Evolutionary conservation across 495 filamentous ascomycete species (phyloP).

Genomic region (Podospora pseudocomata): DNA sequence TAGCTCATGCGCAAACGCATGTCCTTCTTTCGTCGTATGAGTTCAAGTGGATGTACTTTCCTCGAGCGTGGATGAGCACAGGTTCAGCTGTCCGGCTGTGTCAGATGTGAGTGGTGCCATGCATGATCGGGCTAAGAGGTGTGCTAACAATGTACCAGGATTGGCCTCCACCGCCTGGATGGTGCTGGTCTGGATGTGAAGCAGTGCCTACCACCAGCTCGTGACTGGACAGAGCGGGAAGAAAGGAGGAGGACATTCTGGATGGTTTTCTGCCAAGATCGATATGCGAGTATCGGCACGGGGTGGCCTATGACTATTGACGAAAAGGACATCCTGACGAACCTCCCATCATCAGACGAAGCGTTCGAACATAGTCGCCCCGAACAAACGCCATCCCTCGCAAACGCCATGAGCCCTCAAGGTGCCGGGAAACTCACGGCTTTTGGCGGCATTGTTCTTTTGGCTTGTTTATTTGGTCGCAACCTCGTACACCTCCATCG

Average conservation of each 20-base stretch:
- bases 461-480: constrained; percentile 88
- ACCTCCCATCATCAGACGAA: constrained; percentile 80
- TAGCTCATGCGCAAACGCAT: constrained; percentile 81
- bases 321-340: constrained; percentile 85
- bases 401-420: constrained; percentile 66
- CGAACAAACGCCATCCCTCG: constrained; percentile 63
- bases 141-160: constrained; percentile 38
- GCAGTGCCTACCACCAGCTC: constrained; percentile 77
- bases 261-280: constrained; percentile 85
- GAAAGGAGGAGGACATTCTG: constrained; percentile 91
- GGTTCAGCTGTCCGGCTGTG: constrained; percentile 71
- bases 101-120: constrained; percentile 59
- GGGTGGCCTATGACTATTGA: constrained; percentile 96
- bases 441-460: constrained; percentile 75
- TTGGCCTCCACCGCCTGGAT: constrained; percentile 87
- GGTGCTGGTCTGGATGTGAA: constrained; percentile 87
- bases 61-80: constrained; percentile 89
- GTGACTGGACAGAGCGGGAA: constrained; percentile 91
- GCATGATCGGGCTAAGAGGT: not conserved
- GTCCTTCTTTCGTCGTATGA: constrained; percentile 77
- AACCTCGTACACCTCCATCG: constrained; percentile 93
- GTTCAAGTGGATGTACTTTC: constrained; percentile 98
- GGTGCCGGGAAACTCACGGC: constrained; percentile 69
- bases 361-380: constrained; percentile 79
- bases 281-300: constrained; percentile 94